Evolutionary conservation across 495 filamentous ascomycete species (phyloP), one percentile per base, ranked within the genome.

Genomic region (Neohortaea acidophila): DNA sequence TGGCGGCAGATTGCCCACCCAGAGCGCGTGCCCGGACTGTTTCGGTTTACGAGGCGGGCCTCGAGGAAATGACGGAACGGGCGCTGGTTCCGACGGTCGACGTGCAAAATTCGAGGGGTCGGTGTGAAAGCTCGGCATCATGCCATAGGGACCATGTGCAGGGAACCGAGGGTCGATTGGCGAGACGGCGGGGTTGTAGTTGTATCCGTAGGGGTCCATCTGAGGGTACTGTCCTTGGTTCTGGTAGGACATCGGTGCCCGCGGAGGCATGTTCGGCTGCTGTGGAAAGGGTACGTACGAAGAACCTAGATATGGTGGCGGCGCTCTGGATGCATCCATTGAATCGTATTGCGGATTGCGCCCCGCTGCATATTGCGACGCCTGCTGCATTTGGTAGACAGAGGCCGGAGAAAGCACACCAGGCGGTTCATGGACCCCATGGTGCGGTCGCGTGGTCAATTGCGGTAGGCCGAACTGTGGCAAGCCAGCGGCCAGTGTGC

Each of bases 1-100:
- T 0, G 83, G 79, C 4, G 89, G 86, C 0, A 97, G 65, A 58
- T 97, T 97, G 18, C 89, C 89, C 17, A 94, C 84, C 89, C 89
- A 97, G 18, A 97, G 73, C 3, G 89, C 87, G 57, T 94, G 81
- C 2, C 89, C 89, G 6, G 79, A 81, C 59, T 94, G 85, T 53
- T 82, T 84, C 19, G 87, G 87, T 50, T 94, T 96, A 48, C 86
- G 68, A 10, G 85, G 83, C 11, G 87, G 84, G n/a, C 85, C 86
- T 47, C 84, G 72, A 33, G 82, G 80, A 21, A 80, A 67, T 1
- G 41, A 24, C 1, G 50, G 48, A 4, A 44, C 29, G 4, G 39
- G 36, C 15, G 21, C 41, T 13, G 41, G 29, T 19, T 51, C 48
- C 9, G 44, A 44, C 1, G 21, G 18, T 2, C 40, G 35, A 4